These are phyloP conservation scores for Mycogone perniciosa DNA, from an alignment of 2,329 filamentous ascomycete species.

Conservation along the genomic window DNA sequence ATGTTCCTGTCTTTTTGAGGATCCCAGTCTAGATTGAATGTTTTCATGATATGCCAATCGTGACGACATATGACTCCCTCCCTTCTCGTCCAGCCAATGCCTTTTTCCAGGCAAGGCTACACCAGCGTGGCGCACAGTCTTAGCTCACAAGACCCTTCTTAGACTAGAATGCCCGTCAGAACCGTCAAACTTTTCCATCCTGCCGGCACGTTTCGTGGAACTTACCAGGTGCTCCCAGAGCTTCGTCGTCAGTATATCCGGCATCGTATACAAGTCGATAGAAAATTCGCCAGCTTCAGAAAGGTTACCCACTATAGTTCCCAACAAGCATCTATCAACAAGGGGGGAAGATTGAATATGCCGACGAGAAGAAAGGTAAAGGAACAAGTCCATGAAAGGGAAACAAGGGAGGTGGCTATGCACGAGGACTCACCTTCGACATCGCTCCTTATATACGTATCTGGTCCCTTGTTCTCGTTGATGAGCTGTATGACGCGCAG, in stretches of 20 bases:
- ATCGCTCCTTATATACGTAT: conserved; percentile 96
- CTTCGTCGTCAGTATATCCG: conserved; percentile 81
- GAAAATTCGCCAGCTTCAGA: conserved; percentile 84
- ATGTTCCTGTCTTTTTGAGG: no score
- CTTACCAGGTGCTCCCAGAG: conserved; percentile 79
- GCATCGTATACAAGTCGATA: conserved; percentile 95
- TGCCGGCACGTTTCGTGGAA: conserved; percentile 2
- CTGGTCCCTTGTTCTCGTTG: conserved; percentile 89
- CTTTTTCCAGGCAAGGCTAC: background rate
- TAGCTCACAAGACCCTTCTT: conserved; percentile 37
- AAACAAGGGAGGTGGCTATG: background rate
- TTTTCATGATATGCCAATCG: no score
- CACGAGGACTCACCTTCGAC: conserved; percentile 67
- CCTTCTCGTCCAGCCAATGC: background rate
- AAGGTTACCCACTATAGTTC: conserved; percentile 31
- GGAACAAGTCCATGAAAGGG: background rate
- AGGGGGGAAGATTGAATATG: conserved; percentile 8
- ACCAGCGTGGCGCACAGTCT: conserved; percentile 4
- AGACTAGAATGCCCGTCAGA: conserved; percentile 20
- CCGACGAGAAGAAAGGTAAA: conserved; percentile 8
- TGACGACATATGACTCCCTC: background rate
- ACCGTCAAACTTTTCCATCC: background rate
- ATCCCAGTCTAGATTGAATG: no score
- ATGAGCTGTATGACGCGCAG: conserved; percentile 96
- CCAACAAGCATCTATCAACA: conserved; percentile 25